phyloP scores from a whole-genome alignment of 1,139 yeast species.

The Zygosaccharomyces sapae region DNA sequence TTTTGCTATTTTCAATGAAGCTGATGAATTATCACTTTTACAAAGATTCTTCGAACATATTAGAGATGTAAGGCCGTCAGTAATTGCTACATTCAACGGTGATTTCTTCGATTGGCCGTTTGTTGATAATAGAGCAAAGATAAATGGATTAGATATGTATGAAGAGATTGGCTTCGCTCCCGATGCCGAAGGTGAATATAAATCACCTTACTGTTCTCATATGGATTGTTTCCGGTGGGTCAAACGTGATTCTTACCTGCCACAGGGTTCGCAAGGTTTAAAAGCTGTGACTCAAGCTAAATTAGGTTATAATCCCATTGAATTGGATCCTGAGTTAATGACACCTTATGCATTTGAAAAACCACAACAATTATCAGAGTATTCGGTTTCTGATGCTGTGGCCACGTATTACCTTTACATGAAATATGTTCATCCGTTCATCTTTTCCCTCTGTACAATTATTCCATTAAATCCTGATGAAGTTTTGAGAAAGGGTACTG shows the following conservation, averaged over 20 bases:
- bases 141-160: constrained; percentile 83
- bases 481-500: constrained; percentile 93
- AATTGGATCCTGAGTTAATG: constrained; percentile 96
- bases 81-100: constrained; percentile 96
- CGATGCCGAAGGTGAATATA: constrained; percentile 88
- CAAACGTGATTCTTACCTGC: constrained; percentile 94
- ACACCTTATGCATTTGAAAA: constrained; percentile 93
- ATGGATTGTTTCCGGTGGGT: constrained; percentile 99
- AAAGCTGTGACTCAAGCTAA: constrained; percentile 97
- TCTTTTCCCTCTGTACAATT: constrained; percentile 91
- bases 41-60: constrained; percentile 84
- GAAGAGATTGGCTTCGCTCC: constrained; percentile 92
- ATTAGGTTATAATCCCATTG: constrained; percentile 93
- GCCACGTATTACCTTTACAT: constrained; percentile 94
- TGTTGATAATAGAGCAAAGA: constrained; percentile 79
- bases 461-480: constrained; percentile 97
- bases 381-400: constrained; percentile 98
- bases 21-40: constrained; percentile 72
- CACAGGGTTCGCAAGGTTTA: constrained; percentile 98
- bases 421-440: constrained; percentile 96
- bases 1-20: constrained; percentile 87
- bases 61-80: constrained; percentile 84
- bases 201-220: constrained; percentile 87
- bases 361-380: constrained; percentile 90
- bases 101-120: constrained; percentile 99